Conservation (phyloP, 805 yeast genomes). For the Teunomyces aglyptinius region DNA sequence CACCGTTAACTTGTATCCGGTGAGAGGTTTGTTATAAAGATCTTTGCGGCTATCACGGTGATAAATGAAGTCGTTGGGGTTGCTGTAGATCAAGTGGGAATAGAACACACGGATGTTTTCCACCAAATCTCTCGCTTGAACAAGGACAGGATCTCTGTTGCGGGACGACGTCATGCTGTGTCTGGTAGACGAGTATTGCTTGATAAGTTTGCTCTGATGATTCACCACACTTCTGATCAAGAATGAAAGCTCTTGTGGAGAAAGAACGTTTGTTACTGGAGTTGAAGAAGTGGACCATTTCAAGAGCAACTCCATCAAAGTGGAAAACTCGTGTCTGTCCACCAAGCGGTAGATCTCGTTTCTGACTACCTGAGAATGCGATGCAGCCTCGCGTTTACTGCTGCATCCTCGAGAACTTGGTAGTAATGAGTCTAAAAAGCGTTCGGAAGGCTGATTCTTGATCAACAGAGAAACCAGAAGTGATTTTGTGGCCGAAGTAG, state of each 20-base stretch:
- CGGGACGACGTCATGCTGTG: not conserved
- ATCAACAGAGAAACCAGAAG: not conserved
- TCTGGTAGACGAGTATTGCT: not conserved
- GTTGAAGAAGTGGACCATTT: slow-evolving; percentile 10
- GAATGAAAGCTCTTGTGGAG: slow-evolving; percentile 19
- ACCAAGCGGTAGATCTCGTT: slow-evolving; percentile 15
- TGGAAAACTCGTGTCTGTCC: slow-evolving; percentile 12
- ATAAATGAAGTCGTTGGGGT: slow-evolving; percentile 18
- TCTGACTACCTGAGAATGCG: slow-evolving; percentile 10
- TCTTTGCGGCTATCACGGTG: slow-evolving; percentile 12
- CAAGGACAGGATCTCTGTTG: slow-evolving; percentile 6
- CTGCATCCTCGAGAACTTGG: not conserved
- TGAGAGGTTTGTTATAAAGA: slow-evolving; percentile 14
- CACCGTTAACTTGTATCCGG: slow-evolving; percentile 16
- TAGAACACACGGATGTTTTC: slow-evolving; percentile 24
- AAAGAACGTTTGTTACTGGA: slow-evolving; percentile 8
- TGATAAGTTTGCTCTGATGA: slow-evolving; percentile 13
- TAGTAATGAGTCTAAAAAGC: not conserved
- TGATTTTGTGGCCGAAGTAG: not conserved
- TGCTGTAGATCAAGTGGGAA: slow-evolving; percentile 20
- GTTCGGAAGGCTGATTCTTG: slow-evolving; percentile 3
- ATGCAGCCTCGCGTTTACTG: not conserved
- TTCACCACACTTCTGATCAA: slow-evolving; percentile 17
- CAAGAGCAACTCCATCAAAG: slow-evolving; percentile 15
- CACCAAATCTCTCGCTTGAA: slow-evolving; percentile 13